Conservation (phyloP, 2,329 filamentous ascomycete genomes). For the Chrysosporium keratinophilum region DNA sequence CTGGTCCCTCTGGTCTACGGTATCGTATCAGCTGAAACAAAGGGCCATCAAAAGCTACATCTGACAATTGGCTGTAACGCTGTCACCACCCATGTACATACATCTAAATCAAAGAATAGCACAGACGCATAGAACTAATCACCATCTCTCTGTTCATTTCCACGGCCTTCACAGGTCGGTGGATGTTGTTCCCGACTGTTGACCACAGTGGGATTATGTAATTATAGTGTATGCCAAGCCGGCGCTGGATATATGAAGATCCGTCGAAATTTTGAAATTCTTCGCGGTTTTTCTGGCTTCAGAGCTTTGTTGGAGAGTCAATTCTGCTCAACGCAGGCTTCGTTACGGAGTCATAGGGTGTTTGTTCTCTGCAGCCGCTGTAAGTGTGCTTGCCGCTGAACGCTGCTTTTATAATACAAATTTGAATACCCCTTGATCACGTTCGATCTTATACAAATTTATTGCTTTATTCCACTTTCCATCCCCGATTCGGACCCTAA, state of each 20-base stretch:
- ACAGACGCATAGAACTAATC: too few species aligned
- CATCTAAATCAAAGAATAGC: too few species aligned
- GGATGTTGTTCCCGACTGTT: not conserved
- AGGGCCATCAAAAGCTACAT: not conserved
- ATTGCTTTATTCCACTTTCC: too few species aligned
- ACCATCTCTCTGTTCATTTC: too few species aligned
- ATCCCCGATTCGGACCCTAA: too few species aligned
- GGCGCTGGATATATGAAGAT: not conserved
- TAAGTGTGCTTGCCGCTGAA: not conserved
- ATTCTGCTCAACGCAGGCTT: not conserved
- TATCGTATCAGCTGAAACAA: not conserved
- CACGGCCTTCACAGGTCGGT: not conserved
- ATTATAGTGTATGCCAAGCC: not conserved
- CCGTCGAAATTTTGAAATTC: slow-evolving; percentile 5
- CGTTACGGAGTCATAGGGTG: not conserved
- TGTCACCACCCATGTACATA: too few species aligned
- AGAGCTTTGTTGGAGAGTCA: not conserved
- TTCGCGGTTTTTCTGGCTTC: not conserved
- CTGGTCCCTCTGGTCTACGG: not conserved
- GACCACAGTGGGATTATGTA: not conserved
- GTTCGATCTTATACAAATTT: too few species aligned
- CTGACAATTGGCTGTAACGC: too few species aligned
- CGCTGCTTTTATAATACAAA: too few species aligned
- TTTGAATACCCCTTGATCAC: too few species aligned
- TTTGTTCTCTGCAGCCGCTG: not conserved